Evolutionary conservation across 2,329 filamentous ascomycete species (phyloP).

Genomic region (Fusarium sororula): DNA sequence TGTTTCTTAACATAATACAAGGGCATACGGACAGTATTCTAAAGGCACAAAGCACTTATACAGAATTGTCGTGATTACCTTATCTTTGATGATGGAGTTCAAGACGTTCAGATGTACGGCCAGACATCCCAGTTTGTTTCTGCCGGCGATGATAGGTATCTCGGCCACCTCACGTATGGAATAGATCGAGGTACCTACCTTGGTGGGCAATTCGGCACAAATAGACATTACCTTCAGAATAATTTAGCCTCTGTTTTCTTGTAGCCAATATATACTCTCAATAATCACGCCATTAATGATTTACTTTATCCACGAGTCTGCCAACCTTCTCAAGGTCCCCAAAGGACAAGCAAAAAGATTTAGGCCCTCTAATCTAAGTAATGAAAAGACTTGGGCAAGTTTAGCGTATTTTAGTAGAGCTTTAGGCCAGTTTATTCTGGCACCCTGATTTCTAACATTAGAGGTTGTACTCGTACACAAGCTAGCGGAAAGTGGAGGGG

Average conservation of each 20-base stretch:
- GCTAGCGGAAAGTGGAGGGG: no score
- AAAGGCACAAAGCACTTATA: no score
- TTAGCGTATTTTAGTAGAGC: background rate
- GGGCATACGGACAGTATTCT: fast-evolving
- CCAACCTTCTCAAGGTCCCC: background rate
- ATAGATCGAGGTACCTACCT: no score
- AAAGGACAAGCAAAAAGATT: background rate
- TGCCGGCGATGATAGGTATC: background rate
- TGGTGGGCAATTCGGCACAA: background rate
- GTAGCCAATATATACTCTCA: background rate
- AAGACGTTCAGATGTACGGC: background rate
- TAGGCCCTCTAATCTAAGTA: background rate
- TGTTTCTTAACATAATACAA: background rate
- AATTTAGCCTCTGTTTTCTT: fast-evolving
- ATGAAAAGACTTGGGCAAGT: background rate
- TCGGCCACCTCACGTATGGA: background rate
- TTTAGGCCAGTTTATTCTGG: background rate
- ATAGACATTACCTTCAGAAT: background rate
- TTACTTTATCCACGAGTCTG: background rate
- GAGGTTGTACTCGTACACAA: no score
- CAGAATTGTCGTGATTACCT: background rate
- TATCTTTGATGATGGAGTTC: background rate
- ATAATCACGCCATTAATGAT: background rate
- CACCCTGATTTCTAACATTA: background rate
- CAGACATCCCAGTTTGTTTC: background rate